Percentiles rank a stretch among this genome's conserved stretches.
Evolutionary conservation across 805 yeast species (phyloP).

Genomic region (Metschnikowia kunwiensis): DNA sequence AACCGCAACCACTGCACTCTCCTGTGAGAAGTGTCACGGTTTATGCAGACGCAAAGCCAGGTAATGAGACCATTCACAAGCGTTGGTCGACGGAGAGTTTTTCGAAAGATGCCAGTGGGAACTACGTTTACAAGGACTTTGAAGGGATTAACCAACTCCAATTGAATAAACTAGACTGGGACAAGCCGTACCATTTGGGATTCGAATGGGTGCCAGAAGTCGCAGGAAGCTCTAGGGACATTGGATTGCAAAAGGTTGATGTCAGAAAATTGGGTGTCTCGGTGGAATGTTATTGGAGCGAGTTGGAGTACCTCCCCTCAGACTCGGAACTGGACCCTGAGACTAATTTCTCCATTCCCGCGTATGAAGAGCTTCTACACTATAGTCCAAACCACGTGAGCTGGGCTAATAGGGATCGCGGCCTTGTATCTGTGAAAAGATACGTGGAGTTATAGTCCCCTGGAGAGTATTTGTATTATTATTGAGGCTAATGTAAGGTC

Average conservation of each 20-base stretch:
- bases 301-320: slow-evolving; percentile 32
- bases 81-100: slow-evolving; percentile 14
- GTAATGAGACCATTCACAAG: slow-evolving; percentile 4
- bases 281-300: slow-evolving; percentile 77
- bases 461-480: too few species aligned
- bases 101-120: slow-evolving; percentile 43
- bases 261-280: slow-evolving; percentile 49
- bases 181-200: slow-evolving; percentile 54
- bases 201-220: slow-evolving; percentile 74
- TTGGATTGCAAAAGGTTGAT: slow-evolving; percentile 25
- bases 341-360: slow-evolving; percentile 45
- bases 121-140: slow-evolving; percentile 49
- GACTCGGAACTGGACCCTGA: slow-evolving; percentile 33
- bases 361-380: slow-evolving; percentile 64
- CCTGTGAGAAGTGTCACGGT: slow-evolving; percentile 66
- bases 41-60: slow-evolving; percentile 33
- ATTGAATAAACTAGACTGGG: slow-evolving; percentile 65
- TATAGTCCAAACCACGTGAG: slow-evolving; percentile 64
- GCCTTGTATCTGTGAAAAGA: slow-evolving; percentile 60
- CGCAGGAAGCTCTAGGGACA: slow-evolving; percentile 32
- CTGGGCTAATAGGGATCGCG: slow-evolving; percentile 64
- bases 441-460: slow-evolving; percentile 39
- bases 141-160: slow-evolving; percentile 64
- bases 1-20: slow-evolving; percentile 37
- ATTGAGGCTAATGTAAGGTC: not conserved